Evolutionary conservation across 345 rosid species (phyloP), one percentile per base, ranked within the genome.

Genomic region (Isatis tinctoria): DNA sequence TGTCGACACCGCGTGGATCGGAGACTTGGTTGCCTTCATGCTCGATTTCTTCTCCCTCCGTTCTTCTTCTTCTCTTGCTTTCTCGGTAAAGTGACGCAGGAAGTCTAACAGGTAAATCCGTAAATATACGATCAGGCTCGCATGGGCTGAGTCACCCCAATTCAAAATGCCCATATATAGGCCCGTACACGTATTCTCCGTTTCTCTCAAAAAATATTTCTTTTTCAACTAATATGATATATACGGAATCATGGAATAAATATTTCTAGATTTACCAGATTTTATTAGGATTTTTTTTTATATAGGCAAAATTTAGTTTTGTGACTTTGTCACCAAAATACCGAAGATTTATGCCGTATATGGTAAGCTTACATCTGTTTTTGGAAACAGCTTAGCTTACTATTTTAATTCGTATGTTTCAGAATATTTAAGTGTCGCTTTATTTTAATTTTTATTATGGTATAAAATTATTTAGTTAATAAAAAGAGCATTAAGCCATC

Each of bases 1-100:
- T 80, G 88, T 80, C 71, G 86, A 79, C 36, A 89, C 83, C 43
- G 79, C 89, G 81, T 86, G 87, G 87, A 95, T 88, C 87, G 92
- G 85, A 72, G 78, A 82, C 78, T 20, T 83, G 58, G 73, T 86
- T 32, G 82, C 54, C 75, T 86, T 90, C 99, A 95, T 95, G 48
- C 70, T 58, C 12, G 47, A 22, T 49, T 33, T 51, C 14, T 47
- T 3, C 53, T 52, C 33, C 72, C n/a, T n/a, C n/a, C n/a, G n/a
- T 43, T 59, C 36, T 59, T 36, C 62, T 44, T 33, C 49, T 58
- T 65, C 27, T 48, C 22, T 8, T 35, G 54, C 28, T 20, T 49
- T 49, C 54, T 49, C 14, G 54, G 54, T 49, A 20, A 52, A 52
- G 58, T 52, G 58, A 52, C 33, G 16, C 47, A 63, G 37, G 22